Conservation (phyloP, 768 basidiomycete species). For the Cystofilobasidium macerans region DNA sequence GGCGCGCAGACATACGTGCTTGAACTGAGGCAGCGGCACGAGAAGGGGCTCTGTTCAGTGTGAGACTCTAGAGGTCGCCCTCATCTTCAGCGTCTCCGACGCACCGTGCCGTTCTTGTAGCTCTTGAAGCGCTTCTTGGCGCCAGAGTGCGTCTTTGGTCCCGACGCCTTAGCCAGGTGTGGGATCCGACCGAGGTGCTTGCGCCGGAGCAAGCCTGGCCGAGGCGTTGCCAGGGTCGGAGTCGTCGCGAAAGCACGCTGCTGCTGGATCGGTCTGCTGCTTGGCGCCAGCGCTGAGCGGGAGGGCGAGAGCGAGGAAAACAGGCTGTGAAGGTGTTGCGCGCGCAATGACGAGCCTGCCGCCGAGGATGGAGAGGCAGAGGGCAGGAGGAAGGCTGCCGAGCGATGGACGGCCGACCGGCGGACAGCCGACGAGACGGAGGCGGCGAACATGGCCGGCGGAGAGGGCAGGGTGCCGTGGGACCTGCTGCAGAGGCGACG, state of each 20-base stretch:
- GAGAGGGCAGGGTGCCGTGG: not conserved
- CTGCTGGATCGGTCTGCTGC: not conserved
- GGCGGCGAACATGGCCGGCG: not conserved
- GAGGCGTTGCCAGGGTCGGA: not conserved
- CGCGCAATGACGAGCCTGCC: not conserved
- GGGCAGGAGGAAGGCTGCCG: not conserved
- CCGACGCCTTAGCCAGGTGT: not conserved
- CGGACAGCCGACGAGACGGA: slow-evolving; percentile 13
- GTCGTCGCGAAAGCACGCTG: slow-evolving; percentile 10
- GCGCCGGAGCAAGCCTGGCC: not conserved
- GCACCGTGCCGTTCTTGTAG: slow-evolving; percentile 23
- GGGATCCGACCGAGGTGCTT: slow-evolving; percentile 7
- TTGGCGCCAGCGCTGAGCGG: not conserved
- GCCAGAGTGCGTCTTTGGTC: slow-evolving; percentile 14
- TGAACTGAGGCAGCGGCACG: slow-evolving; percentile 8
- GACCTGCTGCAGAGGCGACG: not conserved
- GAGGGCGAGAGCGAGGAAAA: slow-evolving; percentile 10
- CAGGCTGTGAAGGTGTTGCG: not conserved
- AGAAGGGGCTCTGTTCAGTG: too few species aligned
- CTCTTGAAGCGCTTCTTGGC: slow-evolving; percentile 10
- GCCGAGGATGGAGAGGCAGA: not conserved
- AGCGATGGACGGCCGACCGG: not conserved
- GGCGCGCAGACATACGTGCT: slow-evolving; percentile 16
- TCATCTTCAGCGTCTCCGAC: not conserved
- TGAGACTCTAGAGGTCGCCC: too few species aligned